phyloP scores from a whole-genome alignment of 225 moss, liverwort and hornwort genomes.

The Asterella californica region DNA sequence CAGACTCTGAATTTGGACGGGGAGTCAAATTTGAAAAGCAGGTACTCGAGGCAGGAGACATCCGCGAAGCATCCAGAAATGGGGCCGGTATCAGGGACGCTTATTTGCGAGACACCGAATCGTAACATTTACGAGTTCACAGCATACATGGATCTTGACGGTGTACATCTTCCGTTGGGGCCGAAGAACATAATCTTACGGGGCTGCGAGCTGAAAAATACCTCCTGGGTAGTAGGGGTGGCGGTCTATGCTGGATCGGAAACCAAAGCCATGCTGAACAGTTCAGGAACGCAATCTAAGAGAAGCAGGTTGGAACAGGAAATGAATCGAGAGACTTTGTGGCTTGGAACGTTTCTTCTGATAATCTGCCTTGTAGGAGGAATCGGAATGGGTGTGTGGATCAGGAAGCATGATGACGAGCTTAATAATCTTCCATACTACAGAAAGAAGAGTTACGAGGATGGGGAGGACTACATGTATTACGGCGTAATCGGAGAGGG shows the following conservation, averaged over 20 bases:
- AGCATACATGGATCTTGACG: slow-evolving; percentile 47
- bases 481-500: slow-evolving; percentile 41
- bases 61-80: slow-evolving; percentile 46
- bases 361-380: slow-evolving; percentile 42
- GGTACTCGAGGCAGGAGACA: slow-evolving; percentile 44
- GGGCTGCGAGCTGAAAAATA: slow-evolving; percentile 56
- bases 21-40: slow-evolving; percentile 50
- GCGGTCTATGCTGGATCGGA: slow-evolving; percentile 54
- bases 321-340: slow-evolving; percentile 52
- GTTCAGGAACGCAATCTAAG: slow-evolving; percentile 50
- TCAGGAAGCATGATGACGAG: slow-evolving; percentile 29
- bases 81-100: slow-evolving; percentile 43
- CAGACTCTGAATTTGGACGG: slow-evolving; percentile 55
- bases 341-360: slow-evolving; percentile 47
- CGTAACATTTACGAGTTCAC: slow-evolving; percentile 51
- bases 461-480: slow-evolving; percentile 21
- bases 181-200: slow-evolving; percentile 46
- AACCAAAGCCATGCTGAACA: slow-evolving; percentile 59
- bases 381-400: slow-evolving; percentile 47
- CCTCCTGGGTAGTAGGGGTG: slow-evolving; percentile 49
- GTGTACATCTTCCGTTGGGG: slow-evolving; percentile 41
- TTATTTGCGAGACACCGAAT: slow-evolving; percentile 49
- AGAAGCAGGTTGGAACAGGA: slow-evolving; percentile 52
- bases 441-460: slow-evolving; percentile 26
- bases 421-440: slow-evolving; percentile 43